Percentiles rank a stretch among this genome's conserved stretches.
Evolutionary conservation across 805 yeast genomes (phyloP).

Genomic region (Zygosaccharomyces siamensis): DNA sequence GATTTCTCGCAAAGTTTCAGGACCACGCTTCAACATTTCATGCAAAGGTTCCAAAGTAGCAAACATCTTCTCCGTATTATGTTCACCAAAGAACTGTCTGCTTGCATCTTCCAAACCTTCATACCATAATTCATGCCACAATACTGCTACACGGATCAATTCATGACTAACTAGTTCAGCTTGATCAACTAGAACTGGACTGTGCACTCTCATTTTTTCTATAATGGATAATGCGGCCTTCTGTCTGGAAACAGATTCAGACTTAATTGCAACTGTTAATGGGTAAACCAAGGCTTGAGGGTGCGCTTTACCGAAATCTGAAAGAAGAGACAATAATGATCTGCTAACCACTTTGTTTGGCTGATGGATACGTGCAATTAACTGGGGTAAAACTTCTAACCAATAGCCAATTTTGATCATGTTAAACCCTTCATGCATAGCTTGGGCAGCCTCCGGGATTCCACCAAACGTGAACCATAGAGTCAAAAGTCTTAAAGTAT

Average conservation of each 20-base stretch:
- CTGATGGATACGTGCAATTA: slow-evolving; percentile 94
- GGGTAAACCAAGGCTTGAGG: slow-evolving; percentile 97
- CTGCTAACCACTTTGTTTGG: slow-evolving; percentile 81
- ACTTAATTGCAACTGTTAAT: slow-evolving; percentile 89
- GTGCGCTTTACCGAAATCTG: slow-evolving; percentile 89
- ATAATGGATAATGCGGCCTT: slow-evolving; percentile 87
- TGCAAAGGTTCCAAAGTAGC: slow-evolving; percentile 86
- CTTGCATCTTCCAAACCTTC: slow-evolving; percentile 98
- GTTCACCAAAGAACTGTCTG: slow-evolving; percentile 86
- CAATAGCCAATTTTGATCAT: slow-evolving; percentile 89
- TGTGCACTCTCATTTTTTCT: slow-evolving; percentile 87
- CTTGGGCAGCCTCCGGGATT: slow-evolving; percentile 80
- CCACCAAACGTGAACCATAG: slow-evolving; percentile 98
- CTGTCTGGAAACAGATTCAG: slow-evolving; percentile 85
- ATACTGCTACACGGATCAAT: slow-evolving; percentile 86
- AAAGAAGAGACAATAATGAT: slow-evolving; percentile 69
- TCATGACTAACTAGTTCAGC: slow-evolving; percentile 93
- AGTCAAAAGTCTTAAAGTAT: slow-evolving; percentile 81
- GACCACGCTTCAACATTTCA: slow-evolving; percentile 75
- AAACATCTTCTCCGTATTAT: slow-evolving; percentile 91
- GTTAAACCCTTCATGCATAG: slow-evolving; percentile 84
- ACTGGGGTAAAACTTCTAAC: slow-evolving; percentile 93
- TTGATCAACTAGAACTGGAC: slow-evolving; percentile 79
- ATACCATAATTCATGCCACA: slow-evolving; percentile 98
- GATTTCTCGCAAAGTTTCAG: slow-evolving; percentile 87